Conservation (phyloP, 225 moss, liverwort and hornwort species). For the Straminergon stramineum region DNA sequence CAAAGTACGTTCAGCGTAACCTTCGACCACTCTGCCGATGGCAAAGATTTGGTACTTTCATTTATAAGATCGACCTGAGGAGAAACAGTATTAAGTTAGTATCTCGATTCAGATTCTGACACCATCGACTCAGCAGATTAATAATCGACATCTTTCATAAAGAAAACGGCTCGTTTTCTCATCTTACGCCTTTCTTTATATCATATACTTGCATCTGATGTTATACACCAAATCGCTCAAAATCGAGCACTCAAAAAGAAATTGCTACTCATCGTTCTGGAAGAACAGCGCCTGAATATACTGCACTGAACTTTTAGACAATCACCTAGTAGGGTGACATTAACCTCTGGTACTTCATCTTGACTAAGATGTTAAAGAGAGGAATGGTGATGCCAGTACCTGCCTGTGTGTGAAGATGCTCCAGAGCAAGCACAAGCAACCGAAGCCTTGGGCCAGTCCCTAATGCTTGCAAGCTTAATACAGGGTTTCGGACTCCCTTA, state of each 20-base stretch:
- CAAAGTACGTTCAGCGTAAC: constrained; percentile 54
- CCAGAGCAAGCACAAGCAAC: constrained; percentile 58
- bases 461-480: constrained; percentile 82
- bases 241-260: not conserved
- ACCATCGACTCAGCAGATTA: not conserved
- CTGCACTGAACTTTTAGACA: not conserved
- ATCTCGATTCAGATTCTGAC: not conserved
- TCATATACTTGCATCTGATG: not conserved
- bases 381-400: constrained; percentile 64
- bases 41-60: constrained; percentile 29
- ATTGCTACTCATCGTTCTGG: not conserved
- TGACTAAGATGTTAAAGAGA: constrained; percentile 1
- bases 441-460: constrained; percentile 55
- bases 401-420: constrained; percentile 95
- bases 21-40: constrained; percentile 57
- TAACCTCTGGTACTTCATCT: not conserved
- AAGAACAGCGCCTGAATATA: not conserved
- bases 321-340: not conserved
- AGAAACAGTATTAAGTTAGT: not conserved
- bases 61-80: constrained; percentile 69
- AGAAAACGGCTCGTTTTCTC: not conserved
- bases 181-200: not conserved
- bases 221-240: not conserved
- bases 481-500: constrained; percentile 38
- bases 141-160: not conserved